Evolutionary conservation across 2,329 filamentous ascomycete species (phyloP), one percentile per base, ranked within the genome.

Genomic region (Fusarium equiseti): DNA sequence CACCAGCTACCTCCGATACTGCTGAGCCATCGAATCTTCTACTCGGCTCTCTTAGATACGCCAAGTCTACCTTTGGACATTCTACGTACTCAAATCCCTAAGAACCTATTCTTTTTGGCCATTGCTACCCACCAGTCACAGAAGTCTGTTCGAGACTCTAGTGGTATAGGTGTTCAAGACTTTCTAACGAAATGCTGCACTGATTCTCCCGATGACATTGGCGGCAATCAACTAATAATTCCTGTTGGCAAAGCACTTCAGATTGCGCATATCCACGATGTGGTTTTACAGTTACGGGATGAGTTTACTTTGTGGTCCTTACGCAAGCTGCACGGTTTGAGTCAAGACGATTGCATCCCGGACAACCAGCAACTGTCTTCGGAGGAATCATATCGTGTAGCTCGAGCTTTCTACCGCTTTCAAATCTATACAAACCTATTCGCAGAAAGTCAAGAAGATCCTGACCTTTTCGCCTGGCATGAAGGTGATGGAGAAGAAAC

Each of bases 361-460:
- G 26, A 49, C 24, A 52, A 27, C 8, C 57, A 53, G 27, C 40
- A 35, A 5, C 46, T 50, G 15, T 73, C 71, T 12, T 32, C 51
- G 2, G 49, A 52, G 5, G 70, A 74, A 26, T 11, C 40, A 35
- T 64, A 71, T 35, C 67, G 73, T 16, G 48, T 74, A 29, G 68
- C 62, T 10, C 63, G 71, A 15, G 71, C 71, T 11, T 48, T 75
- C 12, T 74, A 73, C 46, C 69, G 73, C 16, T 74, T 75, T 16
- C 69, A 75, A 48, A 74, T 74, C 20, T 67, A 70, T 32, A 50
- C 66, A 24, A 74, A 75, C 27, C 54, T 75, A 15, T 75, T 75
- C 22, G 27, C 70, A 52, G 15, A 32, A 32, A 32, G 4, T 32
- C 31, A 58, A 13, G 43, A 66, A n/a, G 52, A 38, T 11, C 11